These are phyloP conservation scores for Thalassiosira livingstoniorum DNA, from an alignment of 352 stramenopile species.

Conservation along the genomic window DNA sequence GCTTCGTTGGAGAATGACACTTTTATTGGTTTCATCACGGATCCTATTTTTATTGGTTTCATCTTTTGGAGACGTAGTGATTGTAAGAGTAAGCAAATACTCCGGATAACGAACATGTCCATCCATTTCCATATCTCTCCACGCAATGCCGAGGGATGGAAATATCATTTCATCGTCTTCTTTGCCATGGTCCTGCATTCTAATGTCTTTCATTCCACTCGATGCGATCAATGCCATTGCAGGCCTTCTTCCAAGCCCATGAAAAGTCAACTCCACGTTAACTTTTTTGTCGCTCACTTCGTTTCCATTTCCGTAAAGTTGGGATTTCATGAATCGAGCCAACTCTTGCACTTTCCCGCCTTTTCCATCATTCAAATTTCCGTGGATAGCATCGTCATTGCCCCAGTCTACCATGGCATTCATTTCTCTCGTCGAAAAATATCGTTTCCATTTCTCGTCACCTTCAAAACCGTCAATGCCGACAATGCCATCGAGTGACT, in stretches of 20 bases:
- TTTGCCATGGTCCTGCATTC: background rate
- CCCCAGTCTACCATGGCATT: conserved; percentile 6
- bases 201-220: background rate
- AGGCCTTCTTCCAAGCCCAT: conserved; percentile 22
- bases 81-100: conserved; percentile 17
- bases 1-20: background rate
- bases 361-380: too few species aligned
- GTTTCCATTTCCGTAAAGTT: background rate
- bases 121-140: too few species aligned
- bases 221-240: conserved; percentile 36
- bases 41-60: background rate
- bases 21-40: background rate
- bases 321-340: background rate
- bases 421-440: background rate
- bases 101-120: too few species aligned
- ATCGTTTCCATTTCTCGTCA: background rate
- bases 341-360: too few species aligned
- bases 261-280: background rate
- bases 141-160: background rate
- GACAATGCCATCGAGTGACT: conserved; percentile 8
- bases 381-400: too few species aligned
- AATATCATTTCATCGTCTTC: background rate
- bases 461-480: background rate
- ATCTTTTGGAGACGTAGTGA: background rate
- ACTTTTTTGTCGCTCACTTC: background rate